These are phyloP conservation scores for Fennellomyces sp. DNA, from an alignment of 371 early-diverging fungal genomes.

Conservation along the genomic window DNA sequence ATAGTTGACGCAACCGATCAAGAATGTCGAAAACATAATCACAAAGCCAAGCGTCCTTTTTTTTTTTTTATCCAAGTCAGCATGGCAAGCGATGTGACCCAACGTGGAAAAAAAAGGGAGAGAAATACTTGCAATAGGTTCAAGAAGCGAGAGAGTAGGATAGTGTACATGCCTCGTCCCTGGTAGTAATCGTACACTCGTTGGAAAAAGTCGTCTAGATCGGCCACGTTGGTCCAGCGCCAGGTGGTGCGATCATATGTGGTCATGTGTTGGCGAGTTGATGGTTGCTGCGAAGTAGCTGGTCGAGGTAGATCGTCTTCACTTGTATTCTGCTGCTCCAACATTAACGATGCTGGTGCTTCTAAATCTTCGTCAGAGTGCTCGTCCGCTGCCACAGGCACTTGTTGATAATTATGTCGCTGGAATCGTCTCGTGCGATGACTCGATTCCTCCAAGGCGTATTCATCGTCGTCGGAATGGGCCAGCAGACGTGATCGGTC, in stretches of 20 bases:
- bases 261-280: slow-evolving; percentile 43
- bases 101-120: not conserved
- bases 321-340: slow-evolving; percentile 40
- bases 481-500: slow-evolving; percentile 8
- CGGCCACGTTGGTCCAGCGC: slow-evolving; percentile 83
- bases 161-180: slow-evolving; percentile 82
- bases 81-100: too few relatives aligned
- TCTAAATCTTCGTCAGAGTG: slow-evolving; percentile 34
- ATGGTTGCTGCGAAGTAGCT: slow-evolving; percentile 12
- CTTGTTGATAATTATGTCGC: slow-evolving; percentile 12
- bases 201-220: slow-evolving; percentile 81
- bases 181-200: slow-evolving; percentile 83
- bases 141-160: slow-evolving; percentile 69
- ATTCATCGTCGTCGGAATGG: slow-evolving; percentile 18
- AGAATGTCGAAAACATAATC: slow-evolving; percentile 84
- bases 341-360: slow-evolving; percentile 66
- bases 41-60: slow-evolving; percentile 77
- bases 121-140: slow-evolving; percentile 69
- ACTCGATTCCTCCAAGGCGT: slow-evolving; percentile 6
- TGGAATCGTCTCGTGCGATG: slow-evolving; percentile 4
- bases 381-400: not conserved
- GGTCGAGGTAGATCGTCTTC: slow-evolving; percentile 1
- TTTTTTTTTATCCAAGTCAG: not conserved
- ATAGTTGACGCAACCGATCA: slow-evolving; percentile 89
- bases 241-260: slow-evolving; percentile 73